phyloP scores from a whole-genome alignment of 257 asterid genomes.

The Penstemon newberryi region DNA sequence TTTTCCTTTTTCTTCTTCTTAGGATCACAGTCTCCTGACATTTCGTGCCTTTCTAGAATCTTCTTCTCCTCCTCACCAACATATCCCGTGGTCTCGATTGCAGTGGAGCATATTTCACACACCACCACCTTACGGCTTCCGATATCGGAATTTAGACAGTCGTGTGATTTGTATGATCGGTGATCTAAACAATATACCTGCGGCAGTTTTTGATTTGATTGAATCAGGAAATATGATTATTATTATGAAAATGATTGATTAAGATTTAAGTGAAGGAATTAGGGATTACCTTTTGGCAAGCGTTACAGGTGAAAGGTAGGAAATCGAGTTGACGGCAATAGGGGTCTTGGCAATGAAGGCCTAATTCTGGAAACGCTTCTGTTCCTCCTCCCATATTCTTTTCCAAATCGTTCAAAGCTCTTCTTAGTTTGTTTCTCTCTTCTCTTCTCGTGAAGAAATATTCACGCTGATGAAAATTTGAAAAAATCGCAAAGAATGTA shows the following conservation, averaged over 20 bases:
- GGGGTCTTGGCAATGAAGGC: conserved; percentile 70
- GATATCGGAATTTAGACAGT: conserved; percentile 61
- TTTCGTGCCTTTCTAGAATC: conserved; percentile 55
- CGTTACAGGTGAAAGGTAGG: conserved; percentile 81
- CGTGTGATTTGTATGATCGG: conserved; percentile 71
- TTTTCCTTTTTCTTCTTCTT: conserved; percentile 68
- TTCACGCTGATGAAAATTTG: no score
- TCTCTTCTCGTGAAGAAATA: no score
- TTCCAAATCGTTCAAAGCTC: no score
- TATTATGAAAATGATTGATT: neutral
- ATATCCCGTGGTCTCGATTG: conserved; percentile 71
- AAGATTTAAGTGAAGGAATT: neutral
- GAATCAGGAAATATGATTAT: no score
- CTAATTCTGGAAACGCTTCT: conserved; percentile 86
- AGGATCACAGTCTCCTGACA: conserved; percentile 78
- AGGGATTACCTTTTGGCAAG: conserved; percentile 47
- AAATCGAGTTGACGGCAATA: conserved; percentile 88
- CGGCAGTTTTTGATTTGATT: neutral
- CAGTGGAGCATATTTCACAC: conserved; percentile 66
- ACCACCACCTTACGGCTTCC: conserved; percentile 72
- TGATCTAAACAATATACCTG: conserved; percentile 75
- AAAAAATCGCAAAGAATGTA: no score
- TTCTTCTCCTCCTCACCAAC: conserved; percentile 52
- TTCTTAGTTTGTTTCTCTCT: no score
- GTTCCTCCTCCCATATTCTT: conserved; percentile 68